A percentile compares a stretch with the other conserved stretches of the same genome.
Evolutionary conservation across 805 yeast species (phyloP).

Genomic region (Candida koratica): DNA sequence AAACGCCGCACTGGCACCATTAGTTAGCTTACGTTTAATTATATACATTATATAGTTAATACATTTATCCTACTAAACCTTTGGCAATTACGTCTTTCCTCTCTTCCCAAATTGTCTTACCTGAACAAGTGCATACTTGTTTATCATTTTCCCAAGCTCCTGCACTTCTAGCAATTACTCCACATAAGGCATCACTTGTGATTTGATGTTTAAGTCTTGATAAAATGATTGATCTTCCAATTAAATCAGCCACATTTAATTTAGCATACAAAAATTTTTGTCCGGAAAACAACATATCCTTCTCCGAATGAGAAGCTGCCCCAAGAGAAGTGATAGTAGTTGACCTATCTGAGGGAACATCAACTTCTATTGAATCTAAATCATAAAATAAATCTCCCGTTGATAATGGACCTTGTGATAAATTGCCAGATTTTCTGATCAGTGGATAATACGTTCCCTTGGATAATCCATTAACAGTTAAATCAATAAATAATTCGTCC

Average conservation of each 20-base stretch:
- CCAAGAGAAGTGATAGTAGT: conserved; percentile 36
- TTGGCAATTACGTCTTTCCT: conserved; percentile 65
- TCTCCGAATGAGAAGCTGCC: conserved; percentile 20
- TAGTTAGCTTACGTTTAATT: too few species aligned
- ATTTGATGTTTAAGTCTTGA: conserved; percentile 38
- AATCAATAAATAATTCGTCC: conserved; percentile 60
- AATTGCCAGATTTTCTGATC: conserved; percentile 68
- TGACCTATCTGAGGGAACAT: conserved; percentile 19
- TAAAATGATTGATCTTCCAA: conserved; percentile 65
- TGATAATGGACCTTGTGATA: conserved; percentile 65
- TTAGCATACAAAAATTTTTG: conserved; percentile 40
- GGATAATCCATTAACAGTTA: conserved; percentile 70
- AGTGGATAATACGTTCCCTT: conserved; percentile 66
- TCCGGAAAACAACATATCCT: conserved; percentile 25
- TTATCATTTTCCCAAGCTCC: conserved; percentile 97
- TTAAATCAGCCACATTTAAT: conserved; percentile 52
- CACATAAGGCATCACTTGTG: conserved; percentile 52
- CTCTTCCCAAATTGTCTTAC: conserved; percentile 96
- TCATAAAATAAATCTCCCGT: conserved; percentile 52
- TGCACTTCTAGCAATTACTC: conserved; percentile 93
- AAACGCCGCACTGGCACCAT: neutral
- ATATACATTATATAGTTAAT: neutral
- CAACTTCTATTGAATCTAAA: conserved; percentile 40
- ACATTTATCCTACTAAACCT: conserved; percentile 33
- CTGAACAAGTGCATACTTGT: conserved; percentile 89